Conservation (phyloP, 441 rosid genomes). For the Raphanus hybrid region DNA sequence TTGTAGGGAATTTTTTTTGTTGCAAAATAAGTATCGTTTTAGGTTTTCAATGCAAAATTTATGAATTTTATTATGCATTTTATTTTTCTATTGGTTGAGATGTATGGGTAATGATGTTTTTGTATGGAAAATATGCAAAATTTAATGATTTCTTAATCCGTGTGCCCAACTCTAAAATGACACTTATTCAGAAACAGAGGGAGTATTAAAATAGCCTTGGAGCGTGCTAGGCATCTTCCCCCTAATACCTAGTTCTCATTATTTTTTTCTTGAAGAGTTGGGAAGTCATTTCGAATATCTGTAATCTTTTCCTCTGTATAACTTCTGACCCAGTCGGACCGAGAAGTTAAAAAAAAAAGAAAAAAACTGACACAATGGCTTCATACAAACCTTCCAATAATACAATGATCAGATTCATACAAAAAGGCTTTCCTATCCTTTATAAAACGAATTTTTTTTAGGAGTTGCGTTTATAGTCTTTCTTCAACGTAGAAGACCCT, state of each 20-base stretch:
- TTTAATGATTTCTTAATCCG: too few relatives aligned
- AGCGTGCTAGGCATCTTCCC: background rate
- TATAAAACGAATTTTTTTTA: background rate
- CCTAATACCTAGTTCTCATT: background rate
- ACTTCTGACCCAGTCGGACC: background rate
- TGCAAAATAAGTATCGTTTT: too few relatives aligned
- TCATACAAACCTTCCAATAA: background rate
- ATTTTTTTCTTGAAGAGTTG: background rate
- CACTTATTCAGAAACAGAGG: too few relatives aligned
- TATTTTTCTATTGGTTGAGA: too few relatives aligned
- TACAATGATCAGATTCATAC: background rate
- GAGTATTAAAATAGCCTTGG: background rate
- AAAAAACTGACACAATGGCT: background rate
- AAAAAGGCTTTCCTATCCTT: background rate
- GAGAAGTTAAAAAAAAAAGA: background rate
- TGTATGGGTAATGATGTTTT: too few relatives aligned
- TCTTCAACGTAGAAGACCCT: background rate
- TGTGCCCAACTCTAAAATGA: too few relatives aligned
- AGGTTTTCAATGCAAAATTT: too few relatives aligned
- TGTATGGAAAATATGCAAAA: too few relatives aligned
- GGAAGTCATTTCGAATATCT: constrained; percentile 1
- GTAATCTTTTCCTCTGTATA: background rate
- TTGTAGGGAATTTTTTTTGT: too few relatives aligned
- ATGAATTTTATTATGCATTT: too few relatives aligned
- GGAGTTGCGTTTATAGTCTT: background rate